phyloP scores from a whole-genome alignment of 2,329 filamentous ascomycete species.

The Neoascochyta sp. region DNA sequence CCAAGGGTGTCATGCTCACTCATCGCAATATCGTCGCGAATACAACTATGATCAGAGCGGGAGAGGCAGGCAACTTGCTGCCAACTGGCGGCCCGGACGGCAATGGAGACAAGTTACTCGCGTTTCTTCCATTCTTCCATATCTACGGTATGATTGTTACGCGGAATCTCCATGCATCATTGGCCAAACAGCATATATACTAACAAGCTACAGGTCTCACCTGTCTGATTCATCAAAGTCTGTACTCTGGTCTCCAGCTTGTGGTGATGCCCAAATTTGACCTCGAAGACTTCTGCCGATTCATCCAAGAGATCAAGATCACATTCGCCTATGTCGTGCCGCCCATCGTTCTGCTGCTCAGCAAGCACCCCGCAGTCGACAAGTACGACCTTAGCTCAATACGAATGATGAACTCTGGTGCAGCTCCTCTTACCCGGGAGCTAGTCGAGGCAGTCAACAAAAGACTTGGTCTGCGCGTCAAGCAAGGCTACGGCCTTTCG shows the following conservation, averaged over 20 bases:
- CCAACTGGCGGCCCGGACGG: constrained; percentile 59
- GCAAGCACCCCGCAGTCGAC: constrained; percentile 72
- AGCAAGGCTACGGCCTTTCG: constrained; percentile 88
- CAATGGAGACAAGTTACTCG: constrained; percentile 68
- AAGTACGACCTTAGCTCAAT: constrained; percentile 78
- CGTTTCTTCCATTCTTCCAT: constrained; percentile 85
- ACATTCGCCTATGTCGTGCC: constrained; percentile 81
- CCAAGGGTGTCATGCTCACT: constrained; percentile 85
- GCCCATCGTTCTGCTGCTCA: constrained; percentile 74
- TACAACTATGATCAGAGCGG: constrained; percentile 42
- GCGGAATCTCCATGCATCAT: neutral
- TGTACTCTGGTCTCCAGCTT: constrained; percentile 63
- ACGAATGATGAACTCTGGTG: constrained; percentile 82
- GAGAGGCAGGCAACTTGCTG: constrained; percentile 50
- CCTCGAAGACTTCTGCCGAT: constrained; percentile 69
- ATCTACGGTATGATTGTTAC: constrained; percentile 68
- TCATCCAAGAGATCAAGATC: constrained; percentile 70
- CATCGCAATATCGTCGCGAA: constrained; percentile 83
- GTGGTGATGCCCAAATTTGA: constrained; percentile 79
- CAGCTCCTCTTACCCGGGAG: constrained; percentile 77
- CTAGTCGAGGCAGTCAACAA: constrained; percentile 72
- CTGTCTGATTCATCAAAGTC: constrained; percentile 64
- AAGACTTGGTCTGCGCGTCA: constrained; percentile 73
- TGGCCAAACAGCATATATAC: neutral
- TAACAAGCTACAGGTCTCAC: constrained; percentile 55